Conservation (phyloP, 1,284 basidiomycete species). For the Cryptococcus deneoformans region DNA sequence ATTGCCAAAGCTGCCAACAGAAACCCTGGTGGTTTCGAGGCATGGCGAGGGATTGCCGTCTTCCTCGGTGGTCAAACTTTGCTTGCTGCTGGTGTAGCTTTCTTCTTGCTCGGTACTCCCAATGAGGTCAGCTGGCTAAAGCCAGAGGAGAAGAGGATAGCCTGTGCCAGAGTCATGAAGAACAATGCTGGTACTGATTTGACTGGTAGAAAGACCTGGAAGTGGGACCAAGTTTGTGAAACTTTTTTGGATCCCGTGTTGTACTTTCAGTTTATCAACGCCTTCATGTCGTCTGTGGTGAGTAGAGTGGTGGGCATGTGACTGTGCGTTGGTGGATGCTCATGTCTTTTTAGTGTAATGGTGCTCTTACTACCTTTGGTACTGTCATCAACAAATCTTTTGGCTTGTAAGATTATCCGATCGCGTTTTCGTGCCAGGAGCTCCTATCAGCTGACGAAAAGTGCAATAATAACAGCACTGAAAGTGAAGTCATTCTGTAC, state of each 20-base stretch:
- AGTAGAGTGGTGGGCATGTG: no score
- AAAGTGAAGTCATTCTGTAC: conserved; percentile 35
- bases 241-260: conserved; percentile 30
- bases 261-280: conserved; percentile 37
- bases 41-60: conserved; percentile 32
- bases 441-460: neutral
- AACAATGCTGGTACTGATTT: conserved; percentile 38
- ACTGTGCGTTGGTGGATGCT: no score
- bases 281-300: no score
- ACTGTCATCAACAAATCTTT: conserved; percentile 20
- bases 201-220: conserved; percentile 27
- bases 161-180: conserved; percentile 30
- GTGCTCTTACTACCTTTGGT: conserved; percentile 35
- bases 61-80: conserved; percentile 39
- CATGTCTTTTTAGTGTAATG: conserved; percentile 20
- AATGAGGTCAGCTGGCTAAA: conserved; percentile 37
- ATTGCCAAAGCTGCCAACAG: conserved; percentile 23
- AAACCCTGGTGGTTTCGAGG: conserved; percentile 21
- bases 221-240: conserved; percentile 37
- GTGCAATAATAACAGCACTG: conserved; percentile 13
- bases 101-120: conserved; percentile 34
- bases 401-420: conserved; percentile 10
- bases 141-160: conserved; percentile 26
- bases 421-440: no score
- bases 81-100: conserved; percentile 21